These are phyloP conservation scores for Cladobotryum protrusum DNA, from an alignment of 2,329 filamentous ascomycete genomes.

Conservation along the genomic window DNA sequence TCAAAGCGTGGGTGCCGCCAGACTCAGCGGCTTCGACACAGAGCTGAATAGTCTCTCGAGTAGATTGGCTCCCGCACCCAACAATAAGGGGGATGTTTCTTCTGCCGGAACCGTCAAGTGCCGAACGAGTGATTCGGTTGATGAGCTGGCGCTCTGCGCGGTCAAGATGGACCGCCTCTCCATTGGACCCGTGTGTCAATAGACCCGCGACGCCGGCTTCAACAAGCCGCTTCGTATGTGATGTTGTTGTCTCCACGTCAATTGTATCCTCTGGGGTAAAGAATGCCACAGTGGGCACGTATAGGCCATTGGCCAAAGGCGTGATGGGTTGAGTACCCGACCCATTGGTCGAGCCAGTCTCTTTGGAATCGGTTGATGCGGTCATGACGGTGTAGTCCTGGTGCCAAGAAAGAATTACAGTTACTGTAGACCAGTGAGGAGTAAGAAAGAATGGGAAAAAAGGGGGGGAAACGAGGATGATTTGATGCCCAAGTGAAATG, in stretches of 20 bases:
- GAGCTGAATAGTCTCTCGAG: slow-evolving; percentile 58
- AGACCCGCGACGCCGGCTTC: slow-evolving; percentile 59
- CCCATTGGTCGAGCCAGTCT: slow-evolving; percentile 4
- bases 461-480: too few species aligned
- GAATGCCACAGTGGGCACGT: slow-evolving; percentile 59
- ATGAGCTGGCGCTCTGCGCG: slow-evolving; percentile 58
- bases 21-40: slow-evolving; percentile 57
- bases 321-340: not conserved
- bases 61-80: slow-evolving; percentile 63
- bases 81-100: slow-evolving; percentile 56
- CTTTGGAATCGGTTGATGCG: slow-evolving; percentile 7
- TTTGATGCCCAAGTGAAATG: not conserved
- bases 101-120: slow-evolving; percentile 52
- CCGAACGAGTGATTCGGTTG: slow-evolving; percentile 54
- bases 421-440: not conserved
- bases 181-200: slow-evolving; percentile 66
- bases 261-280: slow-evolving; percentile 50
- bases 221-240: slow-evolving; percentile 53
- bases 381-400: slow-evolving; percentile 6
- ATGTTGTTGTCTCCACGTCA: slow-evolving; percentile 45
- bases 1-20: slow-evolving; percentile 61
- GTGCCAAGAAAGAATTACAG: too few species aligned
- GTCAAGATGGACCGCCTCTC: slow-evolving; percentile 65
- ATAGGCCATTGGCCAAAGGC: slow-evolving; percentile 38
- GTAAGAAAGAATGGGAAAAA: not conserved